A percentile compares a stretch with the other conserved stretches of the same genome.
These are phyloP conservation scores for Ascochyta viciae-villosae DNA, from an alignment of 2,329 filamentous ascomycete genomes.

Conservation along the genomic window DNA sequence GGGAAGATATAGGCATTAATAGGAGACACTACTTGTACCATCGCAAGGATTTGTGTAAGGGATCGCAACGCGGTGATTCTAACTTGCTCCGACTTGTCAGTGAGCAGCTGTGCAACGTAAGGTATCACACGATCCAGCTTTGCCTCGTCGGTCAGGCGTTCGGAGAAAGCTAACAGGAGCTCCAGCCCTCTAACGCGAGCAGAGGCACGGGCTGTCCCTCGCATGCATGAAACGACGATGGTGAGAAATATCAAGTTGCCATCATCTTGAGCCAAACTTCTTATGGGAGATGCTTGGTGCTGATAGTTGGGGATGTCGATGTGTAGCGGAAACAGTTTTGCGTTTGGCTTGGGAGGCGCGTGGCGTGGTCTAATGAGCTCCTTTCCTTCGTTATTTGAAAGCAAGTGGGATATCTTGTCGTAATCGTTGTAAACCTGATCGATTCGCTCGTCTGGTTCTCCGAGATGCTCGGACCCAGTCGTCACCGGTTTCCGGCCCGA, in stretches of 20 bases:
- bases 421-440: constrained; percentile 93
- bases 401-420: constrained; percentile 95
- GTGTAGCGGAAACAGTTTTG: constrained; percentile 77
- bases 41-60: constrained; percentile 80
- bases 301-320: constrained; percentile 87
- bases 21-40: constrained; percentile 86
- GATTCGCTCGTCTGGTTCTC: constrained; percentile 91
- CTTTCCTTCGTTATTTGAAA: constrained; percentile 73
- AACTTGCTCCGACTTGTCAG: constrained; percentile 83
- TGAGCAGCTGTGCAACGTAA: constrained; percentile 83
- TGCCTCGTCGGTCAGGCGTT: constrained; percentile 90
- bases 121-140: constrained; percentile 93
- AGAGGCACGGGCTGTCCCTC: constrained; percentile 88
- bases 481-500: constrained; percentile 77
- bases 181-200: constrained; percentile 90
- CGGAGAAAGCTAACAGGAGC: constrained; percentile 87
- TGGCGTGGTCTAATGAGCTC: constrained; percentile 44
- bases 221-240: constrained; percentile 83
- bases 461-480: constrained; percentile 73
- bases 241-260: constrained; percentile 92
- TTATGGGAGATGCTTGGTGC: constrained; percentile 68
- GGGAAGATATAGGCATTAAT: constrained; percentile 73
- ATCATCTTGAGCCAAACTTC: constrained; percentile 75
- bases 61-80: constrained; percentile 84
- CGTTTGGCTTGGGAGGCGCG: constrained; percentile 48